phyloP scores from a whole-genome alignment of 805 yeast genomes.

The Lipomyces yamadae region DNA sequence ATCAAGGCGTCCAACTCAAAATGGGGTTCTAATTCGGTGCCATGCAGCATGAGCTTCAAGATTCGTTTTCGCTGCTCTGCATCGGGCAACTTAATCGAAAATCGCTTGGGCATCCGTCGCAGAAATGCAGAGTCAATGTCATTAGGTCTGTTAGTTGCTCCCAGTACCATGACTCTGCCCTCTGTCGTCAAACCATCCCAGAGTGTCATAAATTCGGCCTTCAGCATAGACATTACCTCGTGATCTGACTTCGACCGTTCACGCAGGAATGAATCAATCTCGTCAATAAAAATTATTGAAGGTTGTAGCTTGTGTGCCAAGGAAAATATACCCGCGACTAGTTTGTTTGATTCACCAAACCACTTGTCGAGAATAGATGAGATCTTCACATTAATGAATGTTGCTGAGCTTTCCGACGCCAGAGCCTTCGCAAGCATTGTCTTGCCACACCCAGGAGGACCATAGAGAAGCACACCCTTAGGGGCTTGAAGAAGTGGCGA shows the following conservation, averaged over 20 bases:
- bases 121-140: slow-evolving; percentile 93
- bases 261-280: slow-evolving; percentile 90
- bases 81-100: slow-evolving; percentile 76
- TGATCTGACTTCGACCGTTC: slow-evolving; percentile 85
- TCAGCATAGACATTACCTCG: slow-evolving; percentile 91
- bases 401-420: slow-evolving; percentile 90
- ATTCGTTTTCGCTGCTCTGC: slow-evolving; percentile 70
- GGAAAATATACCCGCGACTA: slow-evolving; percentile 90
- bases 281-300: slow-evolving; percentile 93
- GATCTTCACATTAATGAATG: slow-evolving; percentile 88
- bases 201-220: slow-evolving; percentile 95
- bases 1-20: slow-evolving; percentile 70
- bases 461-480: slow-evolving; percentile 87
- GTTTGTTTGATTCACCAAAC: slow-evolving; percentile 95
- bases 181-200: slow-evolving; percentile 88
- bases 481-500: slow-evolving; percentile 81
- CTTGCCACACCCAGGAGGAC: slow-evolving; percentile 98
- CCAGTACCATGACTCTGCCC: slow-evolving; percentile 75
- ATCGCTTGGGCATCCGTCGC: slow-evolving; percentile 90
- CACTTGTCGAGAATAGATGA: slow-evolving; percentile 95
- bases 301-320: slow-evolving; percentile 90
- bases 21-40: slow-evolving; percentile 60
- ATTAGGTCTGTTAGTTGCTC: slow-evolving; percentile 90
- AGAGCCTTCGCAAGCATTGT: slow-evolving; percentile 96
- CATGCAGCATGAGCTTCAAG: slow-evolving; percentile 67